phyloP scores from a whole-genome alignment of 2,329 filamentous ascomycete genomes.

The Fusarium sp. region DNA sequence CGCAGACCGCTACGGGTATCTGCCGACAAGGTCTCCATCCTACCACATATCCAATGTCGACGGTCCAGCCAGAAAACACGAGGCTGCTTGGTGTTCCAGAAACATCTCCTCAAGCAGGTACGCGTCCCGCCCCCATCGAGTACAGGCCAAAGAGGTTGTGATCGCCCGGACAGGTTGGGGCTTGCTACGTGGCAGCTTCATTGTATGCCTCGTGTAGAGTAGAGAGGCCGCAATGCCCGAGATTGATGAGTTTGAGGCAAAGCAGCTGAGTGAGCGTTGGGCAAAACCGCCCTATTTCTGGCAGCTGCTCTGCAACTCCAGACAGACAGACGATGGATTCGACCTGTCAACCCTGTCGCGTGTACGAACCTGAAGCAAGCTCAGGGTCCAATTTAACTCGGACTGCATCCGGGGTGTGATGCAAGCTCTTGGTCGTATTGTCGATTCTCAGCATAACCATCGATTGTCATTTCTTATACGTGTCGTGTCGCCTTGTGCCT shows the following conservation, averaged over 20 bases:
- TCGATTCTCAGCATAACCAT: not conserved
- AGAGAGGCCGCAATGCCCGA: not conserved
- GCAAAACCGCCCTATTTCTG: not conserved
- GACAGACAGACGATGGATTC: not conserved
- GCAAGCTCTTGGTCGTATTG: slow-evolving; percentile 5
- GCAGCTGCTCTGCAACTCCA: not conserved
- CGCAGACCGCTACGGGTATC: slow-evolving; percentile 2
- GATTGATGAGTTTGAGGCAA: not conserved
- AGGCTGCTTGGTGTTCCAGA: slow-evolving; percentile 6
- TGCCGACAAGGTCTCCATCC: not conserved
- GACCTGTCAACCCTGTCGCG: not conserved
- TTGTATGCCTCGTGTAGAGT: not conserved
- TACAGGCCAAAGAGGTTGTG: not conserved
- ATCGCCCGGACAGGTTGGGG: not conserved
- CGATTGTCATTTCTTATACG: slow-evolving; percentile 3
- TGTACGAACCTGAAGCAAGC: slow-evolving; percentile 4
- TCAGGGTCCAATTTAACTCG: slow-evolving; percentile 7
- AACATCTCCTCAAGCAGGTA: not conserved
- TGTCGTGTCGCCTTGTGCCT: not conserved
- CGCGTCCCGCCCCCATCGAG: slow-evolving; percentile 2
- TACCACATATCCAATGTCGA: not conserved
- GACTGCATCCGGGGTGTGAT: slow-evolving; percentile 4
- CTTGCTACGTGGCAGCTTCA: slow-evolving; percentile 21
- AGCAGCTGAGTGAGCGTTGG: not conserved
- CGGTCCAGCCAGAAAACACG: not conserved